Base-by-base conservation (phyloP, 108 stramenopile species). In the Pseudonitzschia multistriata region DNA sequence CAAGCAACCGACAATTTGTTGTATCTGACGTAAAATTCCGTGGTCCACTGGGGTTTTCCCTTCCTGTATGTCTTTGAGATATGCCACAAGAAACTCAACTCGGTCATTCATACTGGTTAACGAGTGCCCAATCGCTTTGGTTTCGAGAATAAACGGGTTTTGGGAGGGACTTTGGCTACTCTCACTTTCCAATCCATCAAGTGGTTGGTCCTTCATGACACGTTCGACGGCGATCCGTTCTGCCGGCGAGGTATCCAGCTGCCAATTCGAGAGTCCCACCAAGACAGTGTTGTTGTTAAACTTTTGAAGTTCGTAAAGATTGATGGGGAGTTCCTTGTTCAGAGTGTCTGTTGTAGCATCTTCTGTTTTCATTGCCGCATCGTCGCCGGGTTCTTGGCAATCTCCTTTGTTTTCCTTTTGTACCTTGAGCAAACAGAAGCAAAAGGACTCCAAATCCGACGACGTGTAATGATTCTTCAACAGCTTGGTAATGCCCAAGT, bases 211-310 rank as follows among this genome's bases (percentile, higher is more conserved):
- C 24, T 81, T 76, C 66, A 93, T 79, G 39, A 90, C 88, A 31
- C 79, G 83, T 55, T 93, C 89, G 19, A 93, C 82, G 17, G 92
- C 88, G 77, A 93, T 88, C 14, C 87, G 66, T 68, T 93, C 92
- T 3, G 89, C 78, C 40, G 87, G 84, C 17, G 76, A 83, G 0
- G 89, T 90, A 49, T 87, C 80, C 66, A 93, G 67, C 63, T 88
- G 73, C 80, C 80, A 85, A 36, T 77, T 71, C 6, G 79, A 79
- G 3, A 83, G 29, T 49, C 83, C 85, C 2, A 89, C 50, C 77
- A 93, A 83, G 29, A 80, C 70, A 13, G 76, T 28, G 3, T 42
- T 57, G 21, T 66, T 57, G 11, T 74, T 47, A 17, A 69, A 54
- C 5, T 54, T 59, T 13, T 82, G 60, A 1, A 84, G 63, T 62